Base-by-base conservation (phyloP, 2,329 filamentous ascomycete species). In the Nemania sp. region DNA sequence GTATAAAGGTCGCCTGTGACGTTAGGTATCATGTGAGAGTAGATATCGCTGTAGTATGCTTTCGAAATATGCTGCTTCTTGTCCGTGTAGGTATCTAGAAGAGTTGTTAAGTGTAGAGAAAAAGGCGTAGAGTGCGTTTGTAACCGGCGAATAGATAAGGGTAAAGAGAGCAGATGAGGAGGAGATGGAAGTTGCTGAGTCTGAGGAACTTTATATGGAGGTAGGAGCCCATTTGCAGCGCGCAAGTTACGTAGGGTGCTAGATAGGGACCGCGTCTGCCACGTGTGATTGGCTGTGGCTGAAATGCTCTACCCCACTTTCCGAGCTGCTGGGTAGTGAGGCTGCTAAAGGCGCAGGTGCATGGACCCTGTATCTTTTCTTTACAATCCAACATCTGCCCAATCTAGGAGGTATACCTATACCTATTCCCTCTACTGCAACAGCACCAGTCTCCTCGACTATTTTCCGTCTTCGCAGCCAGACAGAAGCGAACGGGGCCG, bases 241-340 rank as follows among this genome's bases (percentile, higher is more conserved):
- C 67, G 61, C n/a, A 54, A 52, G 60, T 60, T 52, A 52, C 27
- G 27, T 55, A 63, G 43, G 43, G 43, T n/a, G 13, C 32, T n/a
- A 22, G 15, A 2, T 10, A 24, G n/a, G 3, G 45, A 64, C 64
- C 68, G 68, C 68, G 68, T 70, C 45, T 18, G 2, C 35, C 5
- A 47, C 52, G 20, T n/a, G 3, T 68, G 61, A 68, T 70, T 70
- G 64, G 65, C 38, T 45, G 10, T 15, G n/a, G 15, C 8, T 45
- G 6, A 18, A n/a, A 10, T 32, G 13, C 45, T 2, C 11, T 35
- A 32, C 52, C 54, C 67, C 68, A 70, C 68, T 55, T 69, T 62
- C 18, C 24, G 53, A 57, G 43, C 62, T 69, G 60, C 72, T 49
- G 68, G 70, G 68, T 72, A 66, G n/a, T 64, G 57, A 53, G 32